Conservation (phyloP, 805 yeast genomes). For the Yamadazyma nakazawae region DNA sequence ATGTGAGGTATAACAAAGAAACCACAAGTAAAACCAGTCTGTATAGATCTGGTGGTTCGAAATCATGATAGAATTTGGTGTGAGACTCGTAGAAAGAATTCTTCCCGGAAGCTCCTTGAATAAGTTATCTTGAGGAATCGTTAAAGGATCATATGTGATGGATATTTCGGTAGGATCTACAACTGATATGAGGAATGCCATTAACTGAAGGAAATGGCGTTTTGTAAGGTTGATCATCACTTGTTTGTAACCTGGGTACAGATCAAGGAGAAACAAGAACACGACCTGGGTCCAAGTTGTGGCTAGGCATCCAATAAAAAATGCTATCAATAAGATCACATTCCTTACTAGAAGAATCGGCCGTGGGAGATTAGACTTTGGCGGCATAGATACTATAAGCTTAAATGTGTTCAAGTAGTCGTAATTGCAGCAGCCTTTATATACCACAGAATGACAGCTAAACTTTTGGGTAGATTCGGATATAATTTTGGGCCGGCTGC, state of each 20-base stretch:
- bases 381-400: not conserved
- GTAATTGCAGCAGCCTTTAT: not conserved
- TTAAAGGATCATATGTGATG: constrained; percentile 45
- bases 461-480: not conserved
- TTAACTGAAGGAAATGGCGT: constrained; percentile 51
- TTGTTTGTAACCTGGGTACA: constrained; percentile 34
- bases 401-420: not conserved
- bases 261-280: constrained; percentile 19
- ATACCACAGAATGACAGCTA: not conserved
- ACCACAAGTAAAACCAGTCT: constrained; percentile 94
- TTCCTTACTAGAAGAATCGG: constrained; percentile 4
- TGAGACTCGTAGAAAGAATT: constrained; percentile 26
- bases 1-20: constrained; percentile 66
- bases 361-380: constrained; percentile 3
- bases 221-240: constrained; percentile 53
- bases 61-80: constrained; percentile 59
- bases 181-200: constrained; percentile 48
- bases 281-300: constrained; percentile 10
- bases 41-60: constrained; percentile 94
- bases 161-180: constrained; percentile 53
- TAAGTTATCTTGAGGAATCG: constrained; percentile 13
- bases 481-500: too few relatives aligned
- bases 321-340: constrained; percentile 2
- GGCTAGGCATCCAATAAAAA: constrained; percentile 11
- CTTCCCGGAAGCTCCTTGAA: constrained; percentile 29